These are phyloP conservation scores for Leccinum variicolor DNA, from an alignment of 768 basidiomycete genomes.

Conservation along the genomic window DNA sequence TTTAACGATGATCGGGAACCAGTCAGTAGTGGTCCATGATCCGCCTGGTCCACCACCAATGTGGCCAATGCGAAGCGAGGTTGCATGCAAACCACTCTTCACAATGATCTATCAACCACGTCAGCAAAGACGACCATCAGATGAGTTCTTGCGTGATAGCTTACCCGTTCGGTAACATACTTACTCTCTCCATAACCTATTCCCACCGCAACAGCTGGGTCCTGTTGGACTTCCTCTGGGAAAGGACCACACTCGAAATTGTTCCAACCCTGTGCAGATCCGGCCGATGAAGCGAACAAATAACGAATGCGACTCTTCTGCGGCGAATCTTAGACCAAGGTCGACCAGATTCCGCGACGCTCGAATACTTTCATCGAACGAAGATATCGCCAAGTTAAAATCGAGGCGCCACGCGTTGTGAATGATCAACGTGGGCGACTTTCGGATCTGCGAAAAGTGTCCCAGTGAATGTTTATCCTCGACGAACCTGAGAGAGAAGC, in stretches of 20 bases:
- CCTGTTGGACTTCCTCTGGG: conserved; percentile 34
- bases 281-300: conserved; percentile 41
- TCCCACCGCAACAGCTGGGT: conserved; percentile 34
- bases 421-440: conserved; percentile 35
- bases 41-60: conserved; percentile 40
- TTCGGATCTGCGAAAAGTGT: conserved; percentile 25
- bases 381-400: conserved; percentile 39
- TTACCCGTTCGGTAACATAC: conserved; percentile 38
- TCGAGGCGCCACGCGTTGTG: conserved; percentile 46
- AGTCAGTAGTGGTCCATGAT: conserved; percentile 43
- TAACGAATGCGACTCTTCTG: conserved; percentile 27
- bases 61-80: conserved; percentile 45
- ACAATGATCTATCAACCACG: conserved; percentile 32
- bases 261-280: conserved; percentile 32
- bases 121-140: not conserved
- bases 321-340: conserved; percentile 29
- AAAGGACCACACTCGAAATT: conserved; percentile 23
- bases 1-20: conserved; percentile 45
- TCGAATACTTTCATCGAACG: conserved; percentile 41
- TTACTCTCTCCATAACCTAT: conserved; percentile 48
- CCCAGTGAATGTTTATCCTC: too few relatives aligned
- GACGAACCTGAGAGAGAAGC: not conserved
- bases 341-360: conserved; percentile 35
- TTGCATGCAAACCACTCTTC: conserved; percentile 34
- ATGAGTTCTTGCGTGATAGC: too few relatives aligned